Conservation (phyloP, 352 stramenopile genomes). For the Pythium sp. region DNA sequence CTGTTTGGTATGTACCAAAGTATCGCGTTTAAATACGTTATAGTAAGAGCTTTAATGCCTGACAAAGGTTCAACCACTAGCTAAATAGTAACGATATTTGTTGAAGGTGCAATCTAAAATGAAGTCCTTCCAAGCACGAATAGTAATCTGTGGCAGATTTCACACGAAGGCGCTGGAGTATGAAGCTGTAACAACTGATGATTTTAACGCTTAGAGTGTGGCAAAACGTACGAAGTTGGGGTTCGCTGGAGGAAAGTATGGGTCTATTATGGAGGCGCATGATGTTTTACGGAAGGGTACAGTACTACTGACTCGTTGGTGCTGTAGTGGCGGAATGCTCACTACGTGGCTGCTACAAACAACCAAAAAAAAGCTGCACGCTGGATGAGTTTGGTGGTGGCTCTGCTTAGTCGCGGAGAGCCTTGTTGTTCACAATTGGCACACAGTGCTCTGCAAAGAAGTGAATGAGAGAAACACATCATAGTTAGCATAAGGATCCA, state of each 20-base stretch:
- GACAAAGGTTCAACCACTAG: too few relatives aligned
- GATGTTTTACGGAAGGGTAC: neutral
- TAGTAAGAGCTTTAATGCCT: too few relatives aligned
- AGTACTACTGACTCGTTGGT: neutral
- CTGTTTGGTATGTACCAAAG: too few relatives aligned
- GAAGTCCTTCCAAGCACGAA: too few relatives aligned
- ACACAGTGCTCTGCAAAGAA: constrained; percentile 30
- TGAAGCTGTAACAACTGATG: too few relatives aligned
- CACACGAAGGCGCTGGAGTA: too few relatives aligned
- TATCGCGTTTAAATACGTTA: too few relatives aligned
- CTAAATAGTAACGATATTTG: too few relatives aligned
- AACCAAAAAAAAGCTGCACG: neutral
- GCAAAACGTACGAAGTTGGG: neutral
- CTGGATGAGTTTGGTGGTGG: neutral
- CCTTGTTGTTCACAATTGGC: constrained; percentile 23
- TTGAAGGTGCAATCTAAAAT: too few relatives aligned
- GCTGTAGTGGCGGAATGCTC: neutral
- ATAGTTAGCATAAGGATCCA: neutral
- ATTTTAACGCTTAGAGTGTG: too few relatives aligned
- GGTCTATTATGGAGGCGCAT: neutral
- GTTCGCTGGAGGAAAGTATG: neutral
- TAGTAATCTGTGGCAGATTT: too few relatives aligned
- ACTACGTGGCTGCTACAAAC: neutral
- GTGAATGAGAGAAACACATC: neutral
- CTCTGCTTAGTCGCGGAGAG: neutral